Percentiles rank a stretch among this genome's conserved stretches.
phyloP scores from a whole-genome alignment of 768 basidiomycete species.

The Strobilomyces dryophilus region DNA sequence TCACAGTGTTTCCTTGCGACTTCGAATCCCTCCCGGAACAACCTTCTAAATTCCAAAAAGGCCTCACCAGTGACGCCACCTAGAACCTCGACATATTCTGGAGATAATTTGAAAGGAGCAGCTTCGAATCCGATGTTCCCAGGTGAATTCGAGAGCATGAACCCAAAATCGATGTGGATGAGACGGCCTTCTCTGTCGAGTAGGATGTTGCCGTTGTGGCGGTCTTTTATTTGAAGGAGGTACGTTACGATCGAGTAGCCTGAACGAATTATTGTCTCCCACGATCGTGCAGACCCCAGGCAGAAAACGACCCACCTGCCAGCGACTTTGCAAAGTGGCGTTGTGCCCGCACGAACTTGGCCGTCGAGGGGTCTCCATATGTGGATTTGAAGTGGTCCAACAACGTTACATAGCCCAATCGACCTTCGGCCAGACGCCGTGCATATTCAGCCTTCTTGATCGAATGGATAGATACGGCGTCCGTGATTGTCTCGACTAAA shows the following conservation, averaged over 20 bases:
- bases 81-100: slow-evolving; percentile 94
- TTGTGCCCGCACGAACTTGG: slow-evolving; percentile 87
- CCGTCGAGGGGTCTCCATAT: slow-evolving; percentile 84
- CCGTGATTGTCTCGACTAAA: slow-evolving; percentile 96
- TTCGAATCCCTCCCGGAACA: slow-evolving; percentile 94
- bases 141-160: slow-evolving; percentile 95
- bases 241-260: slow-evolving; percentile 97
- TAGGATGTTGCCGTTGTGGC: slow-evolving; percentile 98
- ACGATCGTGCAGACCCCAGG: background rate
- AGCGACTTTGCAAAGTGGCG: slow-evolving; percentile 91
- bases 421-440: slow-evolving; percentile 72
- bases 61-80: slow-evolving; percentile 77
- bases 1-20: slow-evolving; percentile 94
- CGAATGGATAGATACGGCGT: slow-evolving; percentile 97
- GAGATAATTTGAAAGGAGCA: slow-evolving; percentile 95
- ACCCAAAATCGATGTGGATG: slow-evolving; percentile 98
- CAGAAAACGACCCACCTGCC: slow-evolving; percentile 47
- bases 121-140: slow-evolving; percentile 98
- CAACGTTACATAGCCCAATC: slow-evolving; percentile 82
- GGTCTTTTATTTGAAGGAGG: slow-evolving; percentile 95
- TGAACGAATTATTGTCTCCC: slow-evolving; percentile 18
- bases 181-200: slow-evolving; percentile 93
- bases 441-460: slow-evolving; percentile 99
- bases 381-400: slow-evolving; percentile 90
- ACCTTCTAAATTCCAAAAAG: slow-evolving; percentile 76